Evolutionary conservation across 768 basidiomycete genomes (phyloP).

Genomic region (Termitomyces sp.): DNA sequence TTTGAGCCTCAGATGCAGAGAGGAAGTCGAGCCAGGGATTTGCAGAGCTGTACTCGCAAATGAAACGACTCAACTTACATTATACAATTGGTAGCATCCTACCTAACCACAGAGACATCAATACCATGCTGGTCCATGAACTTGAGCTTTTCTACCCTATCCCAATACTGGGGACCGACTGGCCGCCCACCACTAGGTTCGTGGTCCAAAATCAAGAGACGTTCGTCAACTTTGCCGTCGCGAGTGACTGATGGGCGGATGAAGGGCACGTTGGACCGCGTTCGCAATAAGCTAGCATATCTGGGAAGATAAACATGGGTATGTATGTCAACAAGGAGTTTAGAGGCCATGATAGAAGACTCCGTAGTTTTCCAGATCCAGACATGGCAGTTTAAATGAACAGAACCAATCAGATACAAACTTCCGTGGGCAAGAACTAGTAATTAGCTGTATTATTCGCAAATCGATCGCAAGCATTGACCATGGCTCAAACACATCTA

Average conservation of each 20-base stretch:
- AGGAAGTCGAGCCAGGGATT: slow-evolving; percentile 94
- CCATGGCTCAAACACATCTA: slow-evolving; percentile 8
- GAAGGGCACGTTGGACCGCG: slow-evolving; percentile 58
- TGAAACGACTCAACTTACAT: background rate
- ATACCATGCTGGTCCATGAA: slow-evolving; percentile 87
- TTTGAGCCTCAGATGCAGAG: slow-evolving; percentile 56
- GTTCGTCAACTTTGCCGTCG: slow-evolving; percentile 52
- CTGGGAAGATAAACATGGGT: slow-evolving; percentile 83
- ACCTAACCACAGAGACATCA: slow-evolving; percentile 77
- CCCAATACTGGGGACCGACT: slow-evolving; percentile 83
- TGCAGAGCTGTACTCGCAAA: slow-evolving; percentile 49
- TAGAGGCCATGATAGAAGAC: slow-evolving; percentile 19
- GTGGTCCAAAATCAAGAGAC: slow-evolving; percentile 72
- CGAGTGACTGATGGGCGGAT: slow-evolving; percentile 46
- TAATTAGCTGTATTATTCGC: background rate
- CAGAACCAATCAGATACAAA: slow-evolving; percentile 16
- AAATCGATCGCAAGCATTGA: background rate
- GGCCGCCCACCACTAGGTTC: slow-evolving; percentile 79
- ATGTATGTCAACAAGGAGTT: slow-evolving; percentile 71
- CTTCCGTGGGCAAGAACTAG: background rate
- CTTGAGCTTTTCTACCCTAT: slow-evolving; percentile 62
- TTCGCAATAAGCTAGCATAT: slow-evolving; percentile 65
- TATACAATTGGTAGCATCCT: background rate
- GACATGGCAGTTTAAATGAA: background rate
- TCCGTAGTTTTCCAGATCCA: background rate